phyloP scores from a whole-genome alignment of 345 rosid species.

The Salix purpurea region DNA sequence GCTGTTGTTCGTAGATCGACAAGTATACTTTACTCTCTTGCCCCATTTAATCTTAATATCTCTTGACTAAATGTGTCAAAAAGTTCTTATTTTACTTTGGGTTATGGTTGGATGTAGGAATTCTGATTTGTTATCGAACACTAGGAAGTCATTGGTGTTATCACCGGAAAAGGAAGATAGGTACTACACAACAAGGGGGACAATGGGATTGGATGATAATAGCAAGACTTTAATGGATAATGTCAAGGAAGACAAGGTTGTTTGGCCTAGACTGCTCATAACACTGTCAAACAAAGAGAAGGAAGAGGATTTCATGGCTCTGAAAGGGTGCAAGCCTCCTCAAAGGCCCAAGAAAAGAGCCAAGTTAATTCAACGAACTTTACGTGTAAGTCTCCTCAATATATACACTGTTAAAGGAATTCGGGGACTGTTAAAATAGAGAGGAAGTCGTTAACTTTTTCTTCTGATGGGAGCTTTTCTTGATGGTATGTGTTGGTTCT shows the following conservation, averaged over 20 bases:
- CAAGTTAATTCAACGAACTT: constrained; percentile 74
- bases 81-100: constrained; percentile 2
- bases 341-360: constrained; percentile 93
- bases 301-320: constrained; percentile 90
- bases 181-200: constrained; percentile 75
- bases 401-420: neutral
- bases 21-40: neutral
- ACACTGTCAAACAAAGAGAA: constrained; percentile 83
- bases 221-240: constrained; percentile 50
- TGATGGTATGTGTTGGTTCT: neutral
- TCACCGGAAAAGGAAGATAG: constrained; percentile 79
- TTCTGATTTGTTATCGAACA: constrained; percentile 42
- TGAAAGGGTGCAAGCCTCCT: constrained; percentile 93
- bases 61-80: neutral
- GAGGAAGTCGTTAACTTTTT: neutral
- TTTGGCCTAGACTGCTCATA: constrained; percentile 76
- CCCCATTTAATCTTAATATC: neutral
- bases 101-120: constrained; percentile 33
- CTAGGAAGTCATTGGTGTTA: constrained; percentile 39
- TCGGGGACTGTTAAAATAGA: neutral
- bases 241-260: constrained; percentile 58
- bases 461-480: neutral
- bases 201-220: constrained; percentile 61
- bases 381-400: constrained; percentile 46
- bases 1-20: neutral